A percentile compares a stretch with the other conserved stretches of the same genome.
phyloP scores from a whole-genome alignment of 2,329 filamentous ascomycete genomes.

The Epichloe scottii region DNA sequence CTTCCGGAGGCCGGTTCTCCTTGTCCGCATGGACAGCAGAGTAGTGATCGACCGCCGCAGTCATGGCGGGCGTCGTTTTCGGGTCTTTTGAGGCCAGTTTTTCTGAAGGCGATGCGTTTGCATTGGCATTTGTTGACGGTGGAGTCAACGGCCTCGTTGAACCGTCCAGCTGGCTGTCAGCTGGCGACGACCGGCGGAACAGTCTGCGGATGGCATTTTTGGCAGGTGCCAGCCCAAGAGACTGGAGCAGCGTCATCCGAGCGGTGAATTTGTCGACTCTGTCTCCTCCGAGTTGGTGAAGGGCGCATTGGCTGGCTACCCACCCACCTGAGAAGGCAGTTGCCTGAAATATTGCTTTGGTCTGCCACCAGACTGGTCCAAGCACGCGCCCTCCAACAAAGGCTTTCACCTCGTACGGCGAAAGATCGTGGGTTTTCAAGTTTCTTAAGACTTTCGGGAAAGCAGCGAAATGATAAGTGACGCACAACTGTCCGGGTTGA shows the following conservation, averaged over 20 bases:
- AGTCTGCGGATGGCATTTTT: constrained; percentile 19
- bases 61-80: background rate
- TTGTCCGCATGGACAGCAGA: constrained; percentile 11
- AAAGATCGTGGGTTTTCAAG: too few species aligned
- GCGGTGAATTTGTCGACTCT: background rate
- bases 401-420: too few species aligned
- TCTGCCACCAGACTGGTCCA: too few species aligned
- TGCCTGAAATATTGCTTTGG: too few species aligned
- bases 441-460: too few species aligned
- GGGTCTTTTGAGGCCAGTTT: constrained; percentile 2
- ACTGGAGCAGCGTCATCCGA: constrained; percentile 17
- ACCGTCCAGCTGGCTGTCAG: constrained; percentile 8
- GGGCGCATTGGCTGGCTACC: too few species aligned
- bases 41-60: constrained; percentile 7
- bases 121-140: constrained; percentile 5
- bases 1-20: constrained; percentile 17
- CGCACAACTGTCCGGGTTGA: background rate
- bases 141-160: background rate
- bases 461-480: background rate
- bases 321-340: too few species aligned
- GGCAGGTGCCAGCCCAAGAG: constrained; percentile 18
- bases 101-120: constrained; percentile 3
- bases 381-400: too few species aligned
- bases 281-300: background rate
- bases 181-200: constrained; percentile 17